phyloP scores from a whole-genome alignment of 495 filamentous ascomycete genomes.

The Articulospora tetracladia region DNA sequence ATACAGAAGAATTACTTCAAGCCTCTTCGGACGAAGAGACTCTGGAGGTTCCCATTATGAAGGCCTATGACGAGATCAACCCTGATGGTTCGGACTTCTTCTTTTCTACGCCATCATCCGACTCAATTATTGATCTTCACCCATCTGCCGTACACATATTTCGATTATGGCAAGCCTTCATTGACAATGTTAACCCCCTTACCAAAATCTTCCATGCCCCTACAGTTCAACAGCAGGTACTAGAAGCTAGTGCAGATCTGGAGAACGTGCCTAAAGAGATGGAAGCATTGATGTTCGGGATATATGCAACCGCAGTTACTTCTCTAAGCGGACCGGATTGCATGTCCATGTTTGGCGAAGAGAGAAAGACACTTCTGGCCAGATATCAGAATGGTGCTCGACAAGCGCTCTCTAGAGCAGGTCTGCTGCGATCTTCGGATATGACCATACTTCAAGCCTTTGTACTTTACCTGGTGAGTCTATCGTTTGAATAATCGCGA shows the following conservation, averaged over 20 bases:
- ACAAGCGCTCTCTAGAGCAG: constrained; percentile 42
- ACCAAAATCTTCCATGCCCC: constrained; percentile 52
- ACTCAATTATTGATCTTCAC: constrained; percentile 9
- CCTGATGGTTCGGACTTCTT: constrained; percentile 11
- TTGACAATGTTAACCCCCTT: constrained; percentile 49
- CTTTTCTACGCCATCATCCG: not conserved
- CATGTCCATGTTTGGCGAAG: constrained; percentile 36
- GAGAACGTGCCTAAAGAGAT: constrained; percentile 38
- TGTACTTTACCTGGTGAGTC: constrained; percentile 50
- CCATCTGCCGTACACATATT: constrained; percentile 23
- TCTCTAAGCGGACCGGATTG: constrained; percentile 38
- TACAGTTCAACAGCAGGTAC: constrained; percentile 46
- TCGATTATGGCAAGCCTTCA: constrained; percentile 44
- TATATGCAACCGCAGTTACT: constrained; percentile 41
- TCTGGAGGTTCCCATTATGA: constrained; percentile 7
- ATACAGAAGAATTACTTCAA: constrained; percentile 17
- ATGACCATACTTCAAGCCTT: constrained; percentile 55
- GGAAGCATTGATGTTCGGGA: constrained; percentile 46
- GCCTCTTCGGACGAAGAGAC: constrained; percentile 18
- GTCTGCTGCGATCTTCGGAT: constrained; percentile 45
- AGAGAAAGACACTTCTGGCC: constrained; percentile 33
- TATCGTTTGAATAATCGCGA: too few relatives aligned
- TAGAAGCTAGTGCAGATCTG: constrained; percentile 40
- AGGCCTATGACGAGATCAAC: constrained; percentile 4
- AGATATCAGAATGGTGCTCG: constrained; percentile 40